A percentile compares a stretch with the other conserved stretches of the same genome.
These are phyloP conservation scores for Fraxinus excelsior DNA, from an alignment of 257 asterid species.

Conservation along the genomic window DNA sequence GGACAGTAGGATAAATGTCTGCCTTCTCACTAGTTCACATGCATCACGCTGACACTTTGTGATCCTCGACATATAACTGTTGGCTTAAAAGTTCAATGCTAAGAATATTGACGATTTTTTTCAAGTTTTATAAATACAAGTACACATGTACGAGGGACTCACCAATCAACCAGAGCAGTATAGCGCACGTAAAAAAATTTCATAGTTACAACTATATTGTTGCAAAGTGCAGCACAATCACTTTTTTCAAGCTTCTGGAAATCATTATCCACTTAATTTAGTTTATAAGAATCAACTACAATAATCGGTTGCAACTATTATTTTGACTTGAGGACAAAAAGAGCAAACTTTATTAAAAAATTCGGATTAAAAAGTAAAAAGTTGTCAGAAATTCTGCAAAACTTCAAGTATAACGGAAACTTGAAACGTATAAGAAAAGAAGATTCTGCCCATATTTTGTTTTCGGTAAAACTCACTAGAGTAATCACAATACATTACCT, in stretches of 20 bases:
- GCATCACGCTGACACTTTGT: conserved; percentile 90
- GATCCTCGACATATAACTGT: conserved; percentile 82
- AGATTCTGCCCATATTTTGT: too few species aligned
- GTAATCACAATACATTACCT: too few species aligned
- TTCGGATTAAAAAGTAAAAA: too few species aligned
- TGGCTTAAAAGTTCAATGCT: conserved; percentile 5
- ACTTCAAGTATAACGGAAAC: too few species aligned
- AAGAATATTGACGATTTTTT: conserved; percentile 7
- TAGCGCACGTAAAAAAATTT: conserved; percentile 94
- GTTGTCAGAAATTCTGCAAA: too few species aligned
- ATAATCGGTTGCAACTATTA: background rate
- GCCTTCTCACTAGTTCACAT: conserved; percentile 90
- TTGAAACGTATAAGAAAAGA: too few species aligned
- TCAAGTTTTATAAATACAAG: conserved; percentile 6
- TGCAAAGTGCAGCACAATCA: conserved; percentile 80
- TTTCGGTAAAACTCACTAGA: too few species aligned
- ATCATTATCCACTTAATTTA: conserved; percentile 4
- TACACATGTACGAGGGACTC: conserved; percentile 27
- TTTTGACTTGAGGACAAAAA: too few species aligned
- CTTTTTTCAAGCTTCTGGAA: conserved; percentile 88
- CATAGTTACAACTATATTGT: conserved; percentile 84
- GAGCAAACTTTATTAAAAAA: too few species aligned
- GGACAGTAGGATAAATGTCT: conserved; percentile 82
- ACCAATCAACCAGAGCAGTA: conserved; percentile 96
- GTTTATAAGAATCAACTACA: background rate